Percentiles rank a stretch among this genome's conserved stretches.
These are phyloP conservation scores for Lentinula edodes DNA, from an alignment of 768 basidiomycete species.

Conservation along the genomic window DNA sequence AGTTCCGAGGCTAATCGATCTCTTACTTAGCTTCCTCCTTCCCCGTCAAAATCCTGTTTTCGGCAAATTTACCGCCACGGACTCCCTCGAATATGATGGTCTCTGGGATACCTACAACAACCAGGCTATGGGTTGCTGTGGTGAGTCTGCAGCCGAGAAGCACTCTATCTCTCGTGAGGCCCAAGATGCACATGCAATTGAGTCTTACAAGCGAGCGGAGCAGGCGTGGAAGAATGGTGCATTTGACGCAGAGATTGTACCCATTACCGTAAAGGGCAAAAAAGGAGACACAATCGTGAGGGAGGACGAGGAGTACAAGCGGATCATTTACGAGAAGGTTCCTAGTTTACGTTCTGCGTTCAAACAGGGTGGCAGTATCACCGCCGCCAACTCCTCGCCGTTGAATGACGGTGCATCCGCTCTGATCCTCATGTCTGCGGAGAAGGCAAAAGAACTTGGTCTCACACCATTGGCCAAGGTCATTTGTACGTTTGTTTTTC, in stretches of 20 bases:
- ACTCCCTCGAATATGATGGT: slow-evolving; percentile 88
- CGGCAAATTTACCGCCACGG: slow-evolving; percentile 83
- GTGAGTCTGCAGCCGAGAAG: slow-evolving; percentile 80
- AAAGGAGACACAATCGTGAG: slow-evolving; percentile 86
- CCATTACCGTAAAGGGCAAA: slow-evolving; percentile 87
- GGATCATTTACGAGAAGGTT: slow-evolving; percentile 92
- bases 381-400: slow-evolving; percentile 93
- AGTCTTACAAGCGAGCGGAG: slow-evolving; percentile 91
- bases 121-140: slow-evolving; percentile 98
- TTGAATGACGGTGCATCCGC: slow-evolving; percentile 97
- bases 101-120: slow-evolving; percentile 98
- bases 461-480: slow-evolving; percentile 92
- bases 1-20: background rate
- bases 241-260: slow-evolving; percentile 85
- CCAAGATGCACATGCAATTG: slow-evolving; percentile 87
- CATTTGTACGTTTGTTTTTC: slow-evolving; percentile 59
- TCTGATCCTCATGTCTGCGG: slow-evolving; percentile 89
- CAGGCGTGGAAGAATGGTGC: slow-evolving; percentile 84
- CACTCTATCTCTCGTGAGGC: slow-evolving; percentile 79
- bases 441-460: slow-evolving; percentile 88
- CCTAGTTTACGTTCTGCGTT: slow-evolving; percentile 86
- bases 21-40: slow-evolving; percentile 61
- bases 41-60: slow-evolving; percentile 79
- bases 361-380: slow-evolving; percentile 85
- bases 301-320: slow-evolving; percentile 99